These are phyloP conservation scores for Eucalyptus melliodora DNA, from an alignment of 345 rosid species.

Conservation along the genomic window DNA sequence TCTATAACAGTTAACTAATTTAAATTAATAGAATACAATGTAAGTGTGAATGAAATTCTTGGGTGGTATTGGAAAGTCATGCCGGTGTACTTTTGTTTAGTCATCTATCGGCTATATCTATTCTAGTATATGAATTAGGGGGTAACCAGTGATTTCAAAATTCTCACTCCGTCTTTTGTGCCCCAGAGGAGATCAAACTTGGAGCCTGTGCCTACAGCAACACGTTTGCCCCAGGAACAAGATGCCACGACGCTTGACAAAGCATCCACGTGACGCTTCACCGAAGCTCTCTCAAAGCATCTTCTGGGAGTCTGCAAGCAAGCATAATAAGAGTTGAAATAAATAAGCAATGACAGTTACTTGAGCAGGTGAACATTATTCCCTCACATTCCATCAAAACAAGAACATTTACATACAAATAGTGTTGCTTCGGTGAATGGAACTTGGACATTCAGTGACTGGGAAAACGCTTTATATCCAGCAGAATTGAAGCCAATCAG, in stretches of 20 bases:
- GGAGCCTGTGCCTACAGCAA: constrained; percentile 93
- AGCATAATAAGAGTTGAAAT: neutral
- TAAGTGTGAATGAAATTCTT: neutral
- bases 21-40: neutral
- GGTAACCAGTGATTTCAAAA: neutral
- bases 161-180: constrained; percentile 26
- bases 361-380: neutral
- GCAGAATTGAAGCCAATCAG: constrained; percentile 84
- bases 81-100: neutral
- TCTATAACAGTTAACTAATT: neutral
- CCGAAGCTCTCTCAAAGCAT: constrained; percentile 93
- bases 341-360: neutral
- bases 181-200: constrained; percentile 75
- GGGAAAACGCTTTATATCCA: constrained; percentile 68
- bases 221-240: constrained; percentile 90
- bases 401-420: constrained; percentile 33
- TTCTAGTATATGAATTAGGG: neutral
- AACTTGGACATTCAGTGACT: constrained; percentile 68
- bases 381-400: neutral
- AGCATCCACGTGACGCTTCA: constrained; percentile 64
- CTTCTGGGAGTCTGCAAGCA: constrained; percentile 58
- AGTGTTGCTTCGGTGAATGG: constrained; percentile 96
- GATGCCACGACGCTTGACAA: constrained; percentile 81
- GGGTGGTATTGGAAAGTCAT: neutral
- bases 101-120: neutral